Evolutionary conservation across 1,139 yeast species (phyloP), one percentile per base, ranked within the genome.

Genomic region (Scheffersomyces quercinus): DNA sequence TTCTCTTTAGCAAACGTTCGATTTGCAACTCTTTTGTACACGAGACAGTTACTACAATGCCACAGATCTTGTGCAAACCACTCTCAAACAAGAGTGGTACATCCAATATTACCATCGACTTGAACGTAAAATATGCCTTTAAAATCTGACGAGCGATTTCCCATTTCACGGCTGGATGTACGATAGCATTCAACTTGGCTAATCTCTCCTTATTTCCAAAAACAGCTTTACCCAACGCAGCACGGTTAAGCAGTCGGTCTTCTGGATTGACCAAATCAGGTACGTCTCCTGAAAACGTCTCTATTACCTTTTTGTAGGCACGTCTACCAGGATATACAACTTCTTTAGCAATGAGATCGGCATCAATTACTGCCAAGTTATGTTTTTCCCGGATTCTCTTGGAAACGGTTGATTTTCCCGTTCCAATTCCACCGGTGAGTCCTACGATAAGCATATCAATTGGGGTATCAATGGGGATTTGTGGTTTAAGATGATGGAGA

Each of bases 371-470:
- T 0, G 85, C 76, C 14, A 88, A 49, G 2, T 69, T 58, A 52
- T 85, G 76, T 20, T 79, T 68, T 11, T 80, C 77, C 6, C 63
- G 50, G 9, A 93, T 67, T 28, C 77, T 64, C 13, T 68, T 62
- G 0, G 97, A 88, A 0, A 89, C 98, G 0, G 98, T 91, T 11
- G 96, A 86, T 60, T 95, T 95, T 1, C 99, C 99, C 4, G 95
- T 79, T 8, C 97, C 96, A 41, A 93, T 93, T 1, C 97, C 97
- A 1, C 99, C 99, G 0, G 99, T 93, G 24, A 93, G 76, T 0
- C 99, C 99, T 8, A 95, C 79, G 30, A 93, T 78, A 42, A 93
- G 78, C 99, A 93, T 93, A 28, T 31, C 35, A 14, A 31, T 31
- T 20, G 26, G 20, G 14, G 33, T 4, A 6, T 20, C 26, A 20